Evolutionary conservation across 495 filamentous ascomycete genomes (phyloP).

Genomic region (Durotheca rogersii): DNA sequence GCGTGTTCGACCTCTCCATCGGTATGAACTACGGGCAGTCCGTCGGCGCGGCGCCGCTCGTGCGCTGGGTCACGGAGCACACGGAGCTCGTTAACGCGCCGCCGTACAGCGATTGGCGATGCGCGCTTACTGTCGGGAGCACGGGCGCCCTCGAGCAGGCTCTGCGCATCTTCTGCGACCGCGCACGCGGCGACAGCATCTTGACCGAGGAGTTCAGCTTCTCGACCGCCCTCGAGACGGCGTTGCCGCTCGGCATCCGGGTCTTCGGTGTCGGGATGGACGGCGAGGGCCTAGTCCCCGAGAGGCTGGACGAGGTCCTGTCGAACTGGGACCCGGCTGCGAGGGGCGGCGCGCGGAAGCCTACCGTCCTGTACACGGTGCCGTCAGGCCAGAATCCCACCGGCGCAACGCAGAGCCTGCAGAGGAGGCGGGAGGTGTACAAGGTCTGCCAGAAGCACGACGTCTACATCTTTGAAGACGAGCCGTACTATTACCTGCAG

Average conservation of each 20-base stretch:
- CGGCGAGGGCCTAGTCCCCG: constrained; percentile 69
- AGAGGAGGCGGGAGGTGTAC: constrained; percentile 72
- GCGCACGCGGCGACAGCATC: constrained; percentile 65
- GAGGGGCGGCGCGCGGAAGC: constrained; percentile 63
- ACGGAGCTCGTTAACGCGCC: constrained; percentile 77
- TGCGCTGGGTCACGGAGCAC: constrained; percentile 90
- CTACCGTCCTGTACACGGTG: constrained; percentile 77
- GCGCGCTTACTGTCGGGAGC: constrained; percentile 70
- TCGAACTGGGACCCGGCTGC: constrained; percentile 61
- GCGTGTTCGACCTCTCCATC: constrained; percentile 66
- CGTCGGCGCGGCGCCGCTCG: constrained; percentile 78
- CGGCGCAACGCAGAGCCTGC: constrained; percentile 71
- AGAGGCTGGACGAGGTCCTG: constrained; percentile 64
- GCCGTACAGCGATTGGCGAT: constrained; percentile 83
- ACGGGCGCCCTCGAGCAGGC: constrained; percentile 76
- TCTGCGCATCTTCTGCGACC: constrained; percentile 73
- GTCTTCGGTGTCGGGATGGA: constrained; percentile 78
- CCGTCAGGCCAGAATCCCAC: constrained; percentile 92
- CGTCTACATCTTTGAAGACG: constrained; percentile 87
- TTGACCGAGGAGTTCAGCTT: constrained; percentile 89
- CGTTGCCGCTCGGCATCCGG: constrained; percentile 70
- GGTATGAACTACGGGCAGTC: constrained; percentile 90
- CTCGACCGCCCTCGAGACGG: constrained; percentile 77
- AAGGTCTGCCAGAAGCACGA: constrained; percentile 77
- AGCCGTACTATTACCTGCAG: constrained; percentile 96